Conservation (phyloP, 352 stramenopile species). For the Phytophthora pseudosyringae region DNA sequence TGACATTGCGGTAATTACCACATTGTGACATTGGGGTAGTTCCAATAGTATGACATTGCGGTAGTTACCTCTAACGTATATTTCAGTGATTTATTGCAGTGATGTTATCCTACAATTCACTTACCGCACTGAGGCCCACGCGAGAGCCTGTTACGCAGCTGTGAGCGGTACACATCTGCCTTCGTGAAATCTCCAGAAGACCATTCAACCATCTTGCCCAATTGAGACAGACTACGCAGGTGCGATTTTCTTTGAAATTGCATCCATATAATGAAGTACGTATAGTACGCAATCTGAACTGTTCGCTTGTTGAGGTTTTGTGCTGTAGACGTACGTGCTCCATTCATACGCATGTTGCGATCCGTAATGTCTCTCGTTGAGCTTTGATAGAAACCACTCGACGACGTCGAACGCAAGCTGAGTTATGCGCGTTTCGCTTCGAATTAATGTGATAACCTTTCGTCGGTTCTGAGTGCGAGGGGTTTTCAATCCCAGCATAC, state of each 20-base stretch:
- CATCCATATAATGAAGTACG: slow-evolving; percentile 6
- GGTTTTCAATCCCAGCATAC: not conserved
- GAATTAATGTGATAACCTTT: slow-evolving; percentile 2
- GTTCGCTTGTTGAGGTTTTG: slow-evolving; percentile 12
- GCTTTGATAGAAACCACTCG: not conserved
- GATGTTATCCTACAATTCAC: not conserved
- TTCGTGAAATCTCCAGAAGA: not conserved
- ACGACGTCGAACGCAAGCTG: not conserved
- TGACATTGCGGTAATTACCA: not conserved
- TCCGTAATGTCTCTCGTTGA: not conserved
- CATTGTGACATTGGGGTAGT: no score
- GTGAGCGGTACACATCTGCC: not conserved
- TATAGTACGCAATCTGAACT: slow-evolving; percentile 6
- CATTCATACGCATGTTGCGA: not conserved
- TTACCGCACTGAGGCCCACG: not conserved
- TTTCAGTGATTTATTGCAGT: not conserved
- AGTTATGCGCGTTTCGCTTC: not conserved
- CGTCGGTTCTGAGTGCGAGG: not conserved
- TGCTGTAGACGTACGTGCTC: not conserved
- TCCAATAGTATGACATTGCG: not conserved
- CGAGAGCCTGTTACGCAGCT: not conserved
- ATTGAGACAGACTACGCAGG: not conserved
- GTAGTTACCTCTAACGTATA: not conserved
- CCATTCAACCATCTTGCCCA: not conserved
- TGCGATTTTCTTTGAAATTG: slow-evolving; percentile 1